Evolutionary conservation across 441 rosid genomes (phyloP).

Genomic region (Aquilaria agallochum): DNA sequence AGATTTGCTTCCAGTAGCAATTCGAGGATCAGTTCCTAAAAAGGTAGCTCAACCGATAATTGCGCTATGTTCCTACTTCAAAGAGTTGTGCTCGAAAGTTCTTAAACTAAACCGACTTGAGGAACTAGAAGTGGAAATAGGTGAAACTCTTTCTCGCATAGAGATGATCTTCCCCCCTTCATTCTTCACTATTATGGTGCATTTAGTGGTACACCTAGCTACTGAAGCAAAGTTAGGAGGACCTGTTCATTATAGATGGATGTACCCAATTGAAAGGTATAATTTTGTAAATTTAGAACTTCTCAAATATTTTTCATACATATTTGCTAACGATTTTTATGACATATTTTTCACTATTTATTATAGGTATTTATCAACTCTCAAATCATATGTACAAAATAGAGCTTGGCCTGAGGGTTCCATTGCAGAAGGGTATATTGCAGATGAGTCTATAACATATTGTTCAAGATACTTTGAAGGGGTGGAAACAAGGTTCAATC

Average conservation of each 20-base stretch:
- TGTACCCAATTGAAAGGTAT: conserved; percentile 6
- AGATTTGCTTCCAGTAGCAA: neutral
- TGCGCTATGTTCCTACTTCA: neutral
- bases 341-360: neutral
- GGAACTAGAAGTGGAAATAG: neutral
- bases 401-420: neutral
- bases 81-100: neutral
- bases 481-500: neutral
- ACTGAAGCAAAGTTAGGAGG: neutral
- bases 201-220: neutral
- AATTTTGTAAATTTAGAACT: no score
- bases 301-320: no score
- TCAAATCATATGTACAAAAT: neutral
- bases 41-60: neutral
- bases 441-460: no score
- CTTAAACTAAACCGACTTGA: neutral
- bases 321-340: no score
- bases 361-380: neutral
- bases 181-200: neutral
- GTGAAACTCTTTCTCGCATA: neutral
- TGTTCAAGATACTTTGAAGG: no score
- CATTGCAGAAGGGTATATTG: neutral
- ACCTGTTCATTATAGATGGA: neutral
- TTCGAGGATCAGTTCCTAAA: neutral
- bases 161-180: neutral